These are phyloP conservation scores for Hordeum marinum DNA, from an alignment of 176 grass and related monocot genomes.

Conservation along the genomic window DNA sequence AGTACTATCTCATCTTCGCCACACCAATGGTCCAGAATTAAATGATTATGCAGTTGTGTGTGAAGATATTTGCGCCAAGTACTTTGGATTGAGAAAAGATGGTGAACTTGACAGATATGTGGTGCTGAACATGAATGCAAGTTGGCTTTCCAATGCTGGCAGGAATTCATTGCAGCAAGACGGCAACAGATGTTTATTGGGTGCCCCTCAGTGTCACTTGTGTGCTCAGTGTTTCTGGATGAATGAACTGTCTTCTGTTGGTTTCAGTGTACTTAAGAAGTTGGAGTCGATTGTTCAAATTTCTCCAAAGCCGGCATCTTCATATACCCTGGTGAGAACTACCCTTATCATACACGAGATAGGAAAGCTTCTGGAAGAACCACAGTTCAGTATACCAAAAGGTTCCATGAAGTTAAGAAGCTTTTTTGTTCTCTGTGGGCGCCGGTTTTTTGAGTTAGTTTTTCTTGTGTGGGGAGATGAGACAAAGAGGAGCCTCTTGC, in stretches of 20 bases:
- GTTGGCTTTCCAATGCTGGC: constrained; percentile 38
- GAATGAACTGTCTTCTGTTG: constrained; percentile 55
- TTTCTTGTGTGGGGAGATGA: constrained; percentile 27
- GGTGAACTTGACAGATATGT: constrained; percentile 7
- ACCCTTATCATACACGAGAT: constrained; percentile 21
- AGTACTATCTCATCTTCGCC: constrained; percentile 25
- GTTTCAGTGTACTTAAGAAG: constrained; percentile 40
- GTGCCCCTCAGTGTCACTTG: neutral
- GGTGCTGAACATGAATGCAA: constrained; percentile 46
- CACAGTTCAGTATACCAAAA: constrained; percentile 3
- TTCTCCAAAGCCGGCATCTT: neutral
- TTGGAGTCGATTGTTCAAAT: constrained; percentile 41
- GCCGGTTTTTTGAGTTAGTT: neutral
- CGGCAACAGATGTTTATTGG: constrained; percentile 13
- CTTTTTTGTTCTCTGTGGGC: neutral
- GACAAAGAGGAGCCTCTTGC: constrained; percentile 10
- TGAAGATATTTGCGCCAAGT: constrained; percentile 53
- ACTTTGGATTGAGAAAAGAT: constrained; percentile 34
- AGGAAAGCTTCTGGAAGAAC: constrained; percentile 34
- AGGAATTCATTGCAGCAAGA: constrained; percentile 27
- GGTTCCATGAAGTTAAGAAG: neutral
- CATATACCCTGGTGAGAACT: neutral
- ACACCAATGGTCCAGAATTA: neutral
- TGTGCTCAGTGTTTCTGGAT: constrained; percentile 47
- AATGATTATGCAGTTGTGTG: constrained; percentile 6